phyloP scores from a whole-genome alignment of 192 early-diverging fungal genomes.

The Entomortierella parvispora region DNA sequence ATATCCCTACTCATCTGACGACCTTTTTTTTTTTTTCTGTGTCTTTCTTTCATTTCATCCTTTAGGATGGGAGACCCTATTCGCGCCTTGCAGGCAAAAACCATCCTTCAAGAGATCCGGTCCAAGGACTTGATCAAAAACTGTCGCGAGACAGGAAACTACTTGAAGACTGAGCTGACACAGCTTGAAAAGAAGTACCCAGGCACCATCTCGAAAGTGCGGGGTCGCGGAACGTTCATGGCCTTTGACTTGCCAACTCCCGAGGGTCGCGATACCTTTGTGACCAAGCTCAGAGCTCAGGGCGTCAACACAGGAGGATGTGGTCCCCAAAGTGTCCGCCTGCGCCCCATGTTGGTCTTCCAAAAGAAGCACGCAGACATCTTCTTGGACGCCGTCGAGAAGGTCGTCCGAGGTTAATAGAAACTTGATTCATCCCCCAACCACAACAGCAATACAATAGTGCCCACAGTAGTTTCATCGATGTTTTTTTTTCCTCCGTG shows the following conservation, averaged over 20 bases:
- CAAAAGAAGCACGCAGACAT: constrained; percentile 73
- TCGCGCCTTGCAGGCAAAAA: constrained; percentile 68
- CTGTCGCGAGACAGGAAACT: constrained; percentile 60
- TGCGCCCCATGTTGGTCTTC: constrained; percentile 81
- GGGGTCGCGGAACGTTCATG: constrained; percentile 74
- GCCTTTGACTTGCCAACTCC: constrained; percentile 73
- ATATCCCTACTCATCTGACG: neutral
- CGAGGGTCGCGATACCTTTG: constrained; percentile 60
- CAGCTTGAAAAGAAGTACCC: constrained; percentile 61
- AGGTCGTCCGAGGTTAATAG: constrained; percentile 7
- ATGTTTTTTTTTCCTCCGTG: too few species aligned
- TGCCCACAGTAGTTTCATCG: too few species aligned
- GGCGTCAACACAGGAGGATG: constrained; percentile 80
- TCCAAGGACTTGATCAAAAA: constrained; percentile 63
- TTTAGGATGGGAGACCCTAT: constrained; percentile 75
- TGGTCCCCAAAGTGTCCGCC: constrained; percentile 65
- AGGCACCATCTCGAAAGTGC: constrained; percentile 59
- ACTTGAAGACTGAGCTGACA: constrained; percentile 63
- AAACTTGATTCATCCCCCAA: too few species aligned
- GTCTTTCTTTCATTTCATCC: neutral
- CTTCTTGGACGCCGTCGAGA: constrained; percentile 70
- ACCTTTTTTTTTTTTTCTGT: constrained; percentile 5
- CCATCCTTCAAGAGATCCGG: constrained; percentile 69
- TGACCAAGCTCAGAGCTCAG: constrained; percentile 62
- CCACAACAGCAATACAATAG: too few species aligned